A percentile compares a stretch with the other conserved stretches of the same genome.
phyloP scores from a whole-genome alignment of 768 basidiomycete genomes.

The Cystofilobasidium macerans region DNA sequence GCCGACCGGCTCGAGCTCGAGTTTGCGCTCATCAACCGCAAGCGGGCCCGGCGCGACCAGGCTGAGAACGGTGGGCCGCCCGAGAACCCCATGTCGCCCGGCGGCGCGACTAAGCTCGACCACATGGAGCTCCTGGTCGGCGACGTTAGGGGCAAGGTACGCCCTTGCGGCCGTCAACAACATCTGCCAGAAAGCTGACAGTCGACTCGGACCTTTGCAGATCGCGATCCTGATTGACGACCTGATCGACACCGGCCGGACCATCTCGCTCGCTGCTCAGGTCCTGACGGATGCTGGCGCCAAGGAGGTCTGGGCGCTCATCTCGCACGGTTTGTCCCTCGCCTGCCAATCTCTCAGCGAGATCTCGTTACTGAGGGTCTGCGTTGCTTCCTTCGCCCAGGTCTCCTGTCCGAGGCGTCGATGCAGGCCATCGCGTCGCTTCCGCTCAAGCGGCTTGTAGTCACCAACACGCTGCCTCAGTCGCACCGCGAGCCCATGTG shows the following conservation, averaged over 20 bases:
- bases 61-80: conserved; percentile 23
- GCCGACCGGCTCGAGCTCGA: conserved; percentile 92
- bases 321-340: conserved; percentile 55
- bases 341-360: background rate
- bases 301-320: conserved; percentile 71
- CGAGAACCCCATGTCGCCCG: conserved; percentile 63
- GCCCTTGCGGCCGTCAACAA: too few species aligned
- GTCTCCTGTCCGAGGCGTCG: conserved; percentile 83
- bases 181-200: too few species aligned
- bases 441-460: conserved; percentile 81
- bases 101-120: conserved; percentile 41
- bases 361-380: background rate
- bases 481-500: conserved; percentile 52
- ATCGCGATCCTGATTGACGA: conserved; percentile 93
- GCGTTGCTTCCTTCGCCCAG: conserved; percentile 35
- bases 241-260: conserved; percentile 81
- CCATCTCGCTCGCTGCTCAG: conserved; percentile 77
- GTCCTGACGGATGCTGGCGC: conserved; percentile 86
- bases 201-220: too few species aligned
- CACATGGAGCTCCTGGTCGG: conserved; percentile 60
- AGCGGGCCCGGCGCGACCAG: conserved; percentile 40
- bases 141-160: conserved; percentile 57
- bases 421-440: conserved; percentile 60
- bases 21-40: conserved; percentile 98
- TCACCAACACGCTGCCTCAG: conserved; percentile 97